Percentiles rank a stretch among this genome's conserved stretches.
Conservation (phyloP, 306 rosid genomes). For the Comarum palustre region DNA sequence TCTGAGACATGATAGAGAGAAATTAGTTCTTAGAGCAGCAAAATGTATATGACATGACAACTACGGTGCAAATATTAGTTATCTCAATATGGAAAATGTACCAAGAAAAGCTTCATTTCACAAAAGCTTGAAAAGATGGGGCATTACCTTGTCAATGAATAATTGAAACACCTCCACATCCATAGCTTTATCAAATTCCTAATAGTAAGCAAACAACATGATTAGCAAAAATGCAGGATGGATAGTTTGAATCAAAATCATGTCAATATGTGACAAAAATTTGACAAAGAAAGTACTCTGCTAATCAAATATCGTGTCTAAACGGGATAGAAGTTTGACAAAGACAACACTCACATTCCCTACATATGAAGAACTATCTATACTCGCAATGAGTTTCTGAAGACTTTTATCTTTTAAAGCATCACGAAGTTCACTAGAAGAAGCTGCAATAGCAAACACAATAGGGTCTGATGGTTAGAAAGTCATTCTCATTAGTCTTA, state of each 20-base stretch:
- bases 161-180: constrained; percentile 50
- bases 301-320: background rate
- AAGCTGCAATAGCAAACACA: constrained; percentile 49
- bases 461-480: constrained; percentile 7
- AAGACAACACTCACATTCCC: constrained; percentile 46
- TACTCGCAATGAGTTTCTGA: constrained; percentile 49
- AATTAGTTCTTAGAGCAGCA: no score
- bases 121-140: constrained; percentile 8
- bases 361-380: constrained; percentile 58
- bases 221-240: constrained; percentile 5
- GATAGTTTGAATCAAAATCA: background rate
- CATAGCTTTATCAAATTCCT: constrained; percentile 88
- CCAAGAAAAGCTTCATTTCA: background rate
- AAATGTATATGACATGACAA: no score
- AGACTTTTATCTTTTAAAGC: constrained; percentile 60
- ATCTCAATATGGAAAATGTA: no score
- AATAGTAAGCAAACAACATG: constrained; percentile 21
- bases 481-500: background rate
- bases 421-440: constrained; percentile 61
- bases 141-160: constrained; percentile 63
- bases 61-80: no score
- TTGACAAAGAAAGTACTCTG: background rate
- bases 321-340: background rate
- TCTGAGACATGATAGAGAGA: no score
- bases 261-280: background rate